Conservation (phyloP, 495 filamentous ascomycete genomes). For the Aspergillus kassunensis region DNA sequence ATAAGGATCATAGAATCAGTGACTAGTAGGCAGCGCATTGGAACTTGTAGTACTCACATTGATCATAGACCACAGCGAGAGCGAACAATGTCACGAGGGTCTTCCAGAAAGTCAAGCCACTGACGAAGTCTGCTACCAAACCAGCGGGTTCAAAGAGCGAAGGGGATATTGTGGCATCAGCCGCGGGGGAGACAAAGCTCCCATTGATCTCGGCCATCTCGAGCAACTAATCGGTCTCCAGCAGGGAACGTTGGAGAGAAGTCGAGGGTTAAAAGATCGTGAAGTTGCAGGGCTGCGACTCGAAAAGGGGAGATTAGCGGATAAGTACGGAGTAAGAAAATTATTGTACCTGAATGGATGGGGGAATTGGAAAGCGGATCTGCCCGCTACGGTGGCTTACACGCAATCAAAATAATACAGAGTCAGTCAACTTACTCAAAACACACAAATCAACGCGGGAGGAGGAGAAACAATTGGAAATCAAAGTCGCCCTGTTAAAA, state of each 20-base stretch:
- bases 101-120: conserved; percentile 60
- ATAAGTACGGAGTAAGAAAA: not conserved
- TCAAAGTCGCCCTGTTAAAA: not conserved
- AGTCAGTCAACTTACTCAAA: no score
- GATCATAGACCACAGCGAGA: conserved; percentile 76
- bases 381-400: not conserved
- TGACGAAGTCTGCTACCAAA: conserved; percentile 40
- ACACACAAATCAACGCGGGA: no score
- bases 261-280: not conserved
- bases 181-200: conserved; percentile 73
- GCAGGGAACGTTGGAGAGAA: conserved; percentile 19
- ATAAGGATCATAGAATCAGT: not conserved
- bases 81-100: conserved; percentile 62
- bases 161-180: conserved; percentile 57
- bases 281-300: conserved; percentile 1
- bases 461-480: not conserved
- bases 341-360: not conserved
- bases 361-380: no score
- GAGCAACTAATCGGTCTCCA: conserved; percentile 15
- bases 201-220: conserved; percentile 62
- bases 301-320: conserved; percentile 3
- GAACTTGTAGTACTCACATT: conserved; percentile 53
- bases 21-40: not conserved
- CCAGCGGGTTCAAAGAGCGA: conserved; percentile 41
- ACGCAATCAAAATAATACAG: not conserved